A percentile compares a stretch with the other conserved stretches of the same genome.
phyloP scores from a whole-genome alignment of 176 grass and related monocot species.

The Pontederia paniculata region DNA sequence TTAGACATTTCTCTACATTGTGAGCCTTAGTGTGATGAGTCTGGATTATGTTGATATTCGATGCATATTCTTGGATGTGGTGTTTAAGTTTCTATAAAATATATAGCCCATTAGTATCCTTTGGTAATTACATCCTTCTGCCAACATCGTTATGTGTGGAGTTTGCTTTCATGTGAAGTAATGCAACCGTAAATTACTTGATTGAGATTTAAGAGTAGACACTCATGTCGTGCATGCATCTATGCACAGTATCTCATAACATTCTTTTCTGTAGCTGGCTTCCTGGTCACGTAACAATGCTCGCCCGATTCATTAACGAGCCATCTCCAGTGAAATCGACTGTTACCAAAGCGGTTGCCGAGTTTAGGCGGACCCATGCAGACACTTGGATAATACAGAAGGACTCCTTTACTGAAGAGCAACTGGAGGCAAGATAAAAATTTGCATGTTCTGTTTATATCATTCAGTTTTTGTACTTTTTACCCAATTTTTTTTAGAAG shows the following conservation, averaged over 20 bases:
- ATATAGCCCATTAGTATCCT: too few species aligned
- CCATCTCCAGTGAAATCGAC: constrained; percentile 77
- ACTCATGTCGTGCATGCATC: not conserved
- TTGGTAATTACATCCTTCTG: too few species aligned
- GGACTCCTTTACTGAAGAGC: constrained; percentile 73
- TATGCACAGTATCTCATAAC: not conserved
- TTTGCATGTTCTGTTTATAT: constrained; percentile 2
- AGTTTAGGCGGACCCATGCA: constrained; percentile 85
- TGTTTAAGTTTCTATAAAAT: too few species aligned
- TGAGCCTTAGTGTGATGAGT: not conserved
- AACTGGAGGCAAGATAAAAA: constrained; percentile 59
- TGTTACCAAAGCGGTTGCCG: constrained; percentile 83
- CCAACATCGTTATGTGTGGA: too few species aligned
- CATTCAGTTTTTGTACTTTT: constrained; percentile 4
- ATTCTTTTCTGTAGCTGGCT: constrained; percentile 63
- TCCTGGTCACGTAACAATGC: constrained; percentile 72
- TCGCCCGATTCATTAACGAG: constrained; percentile 65
- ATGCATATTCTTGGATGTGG: too few species aligned
- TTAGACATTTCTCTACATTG: not conserved
- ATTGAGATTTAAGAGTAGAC: not conserved
- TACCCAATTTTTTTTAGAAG: not conserved
- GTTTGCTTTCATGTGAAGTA: too few species aligned
- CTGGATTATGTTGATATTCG: too few species aligned
- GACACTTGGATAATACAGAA: constrained; percentile 95
- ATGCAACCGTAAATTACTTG: not conserved